Base-by-base conservation (phyloP, 352 stramenopile species). In the Aphanomyces euteiches region DNA sequence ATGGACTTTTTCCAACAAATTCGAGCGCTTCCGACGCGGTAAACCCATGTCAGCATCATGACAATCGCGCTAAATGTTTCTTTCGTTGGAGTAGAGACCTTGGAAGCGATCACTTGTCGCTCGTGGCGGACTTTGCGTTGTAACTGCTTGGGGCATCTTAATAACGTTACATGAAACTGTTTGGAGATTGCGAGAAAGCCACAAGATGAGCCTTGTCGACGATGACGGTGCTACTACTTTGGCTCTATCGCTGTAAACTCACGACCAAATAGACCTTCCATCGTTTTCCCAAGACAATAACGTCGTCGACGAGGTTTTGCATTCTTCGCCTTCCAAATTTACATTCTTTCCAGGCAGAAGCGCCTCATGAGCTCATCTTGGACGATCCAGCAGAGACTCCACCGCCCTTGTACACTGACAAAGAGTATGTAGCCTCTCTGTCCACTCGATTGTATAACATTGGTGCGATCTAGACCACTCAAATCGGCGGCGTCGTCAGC, bases 51-150 rank as follows among this genome's bases (percentile, higher is more conserved):
- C 57, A 8, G 19, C 7, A 15, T 12, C 58, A 47, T n/a, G n/a
- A 17, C 34, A 3, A 15, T 50, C 58, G 38, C 39, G 28, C 17
- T 17, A 4, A n/a, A 65, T 10, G 57, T 6, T 66, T 3, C 17
- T 12, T 58, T 19, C 50, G 54, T 61, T 41, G 17, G 54, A 58
- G 19, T 19, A 73, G 47, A 40, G 73, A 85, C 50, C 75, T 87
- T 59, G 68, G 79, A 41, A 91, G 82, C 64, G 83, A 91, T 71
- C 83, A 91, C 66, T 67, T 91, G 17, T 80, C 82, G 56, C 82
- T 91, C 40, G 72, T 91, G 34, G 82, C 83, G 8, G 79, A 90
- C 73, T 89, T 90, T 59, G 41, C n/a, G 8, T 65, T 61, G 28
- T 28, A 28, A 28, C 28, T 28, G 28, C 28, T 28, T 28, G 28